A percentile compares a stretch with the other conserved stretches of the same genome.
Evolutionary conservation across 768 basidiomycete species (phyloP).

Genomic region (Botryobasidium botryosum): DNA sequence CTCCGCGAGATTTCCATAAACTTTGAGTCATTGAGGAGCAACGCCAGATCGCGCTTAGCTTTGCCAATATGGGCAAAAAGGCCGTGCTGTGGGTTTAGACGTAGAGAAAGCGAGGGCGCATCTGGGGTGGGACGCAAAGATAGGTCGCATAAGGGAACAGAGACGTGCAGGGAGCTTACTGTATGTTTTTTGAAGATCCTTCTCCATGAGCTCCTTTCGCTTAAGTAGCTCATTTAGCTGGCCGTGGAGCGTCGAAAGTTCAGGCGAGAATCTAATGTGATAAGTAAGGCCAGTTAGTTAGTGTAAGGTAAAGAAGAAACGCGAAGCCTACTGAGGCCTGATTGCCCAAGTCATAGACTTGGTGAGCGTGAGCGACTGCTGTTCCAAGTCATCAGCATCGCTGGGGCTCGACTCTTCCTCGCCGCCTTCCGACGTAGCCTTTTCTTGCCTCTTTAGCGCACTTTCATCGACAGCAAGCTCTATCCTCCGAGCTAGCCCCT

Average conservation of each 20-base stretch:
- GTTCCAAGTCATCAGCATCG: not conserved
- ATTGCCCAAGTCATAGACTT: constrained; percentile 29
- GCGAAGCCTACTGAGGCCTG: constrained; percentile 38
- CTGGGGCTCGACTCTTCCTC: not conserved
- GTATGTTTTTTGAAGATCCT: constrained; percentile 33
- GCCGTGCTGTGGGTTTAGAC: constrained; percentile 48
- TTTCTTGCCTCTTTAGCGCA: constrained; percentile 15
- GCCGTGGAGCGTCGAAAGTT: constrained; percentile 33
- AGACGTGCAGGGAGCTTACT: constrained; percentile 23
- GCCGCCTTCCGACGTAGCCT: constrained; percentile 11
- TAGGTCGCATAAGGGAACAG: not conserved
- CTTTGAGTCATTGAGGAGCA: constrained; percentile 18
- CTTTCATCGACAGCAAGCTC: constrained; percentile 27
- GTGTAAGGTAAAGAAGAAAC: not conserved
- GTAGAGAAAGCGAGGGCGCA: constrained; percentile 55
- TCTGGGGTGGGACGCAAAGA: constrained; percentile 23
- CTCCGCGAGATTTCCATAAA: constrained; percentile 49
- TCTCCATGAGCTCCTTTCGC: constrained; percentile 36
- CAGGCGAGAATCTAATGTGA: constrained; percentile 39
- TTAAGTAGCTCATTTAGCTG: constrained; percentile 29
- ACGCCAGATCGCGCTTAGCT: constrained; percentile 43
- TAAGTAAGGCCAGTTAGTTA: not conserved
- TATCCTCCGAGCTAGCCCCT: constrained; percentile 39
- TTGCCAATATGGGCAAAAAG: constrained; percentile 58
- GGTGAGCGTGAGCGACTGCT: not conserved